Conservation (phyloP, 2,329 filamentous ascomycete species). For the Aspergillus transmontanensis region DNA sequence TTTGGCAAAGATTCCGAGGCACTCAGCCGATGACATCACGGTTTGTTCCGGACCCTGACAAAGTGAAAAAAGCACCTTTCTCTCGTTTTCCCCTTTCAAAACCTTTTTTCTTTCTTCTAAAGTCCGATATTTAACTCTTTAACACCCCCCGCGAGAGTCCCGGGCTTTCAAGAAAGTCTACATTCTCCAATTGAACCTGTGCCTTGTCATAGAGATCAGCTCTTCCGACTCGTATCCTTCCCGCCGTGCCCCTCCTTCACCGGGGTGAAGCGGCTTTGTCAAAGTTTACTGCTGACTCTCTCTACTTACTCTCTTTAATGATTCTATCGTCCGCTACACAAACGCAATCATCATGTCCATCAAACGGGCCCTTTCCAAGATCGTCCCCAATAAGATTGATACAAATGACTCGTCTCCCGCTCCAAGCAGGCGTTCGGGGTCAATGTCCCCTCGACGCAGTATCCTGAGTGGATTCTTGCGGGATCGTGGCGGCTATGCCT, state of each 20-base stretch:
- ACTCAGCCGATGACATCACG: conserved; percentile 1
- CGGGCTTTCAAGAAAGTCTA: neutral
- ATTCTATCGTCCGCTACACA: neutral
- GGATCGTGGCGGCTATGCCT: conserved; percentile 43
- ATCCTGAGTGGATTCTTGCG: conserved; percentile 46
- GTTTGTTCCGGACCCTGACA: neutral
- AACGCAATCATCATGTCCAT: conserved; percentile 48
- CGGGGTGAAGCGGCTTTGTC: neutral
- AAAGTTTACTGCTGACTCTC: conserved; percentile 2
- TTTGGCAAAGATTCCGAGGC: neutral
- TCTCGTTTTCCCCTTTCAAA: neutral
- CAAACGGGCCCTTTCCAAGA: conserved; percentile 46
- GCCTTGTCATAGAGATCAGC: neutral
- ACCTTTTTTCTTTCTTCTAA: neutral
- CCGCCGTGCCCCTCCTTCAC: conserved; percentile 10
- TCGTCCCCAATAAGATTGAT: conserved; percentile 24
- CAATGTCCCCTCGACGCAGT: conserved; percentile 40
- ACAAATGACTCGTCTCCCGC: conserved; percentile 4
- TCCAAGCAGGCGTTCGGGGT: conserved; percentile 11
- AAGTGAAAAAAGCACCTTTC: neutral
- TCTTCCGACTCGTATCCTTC: neutral
- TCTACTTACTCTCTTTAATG: neutral
- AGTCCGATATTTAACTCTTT: no score
- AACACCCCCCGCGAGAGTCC: neutral
- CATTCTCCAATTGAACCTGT: neutral